Base-by-base conservation (phyloP, 2,329 filamentous ascomycete genomes). In the Colletotrichum sp. region DNA sequence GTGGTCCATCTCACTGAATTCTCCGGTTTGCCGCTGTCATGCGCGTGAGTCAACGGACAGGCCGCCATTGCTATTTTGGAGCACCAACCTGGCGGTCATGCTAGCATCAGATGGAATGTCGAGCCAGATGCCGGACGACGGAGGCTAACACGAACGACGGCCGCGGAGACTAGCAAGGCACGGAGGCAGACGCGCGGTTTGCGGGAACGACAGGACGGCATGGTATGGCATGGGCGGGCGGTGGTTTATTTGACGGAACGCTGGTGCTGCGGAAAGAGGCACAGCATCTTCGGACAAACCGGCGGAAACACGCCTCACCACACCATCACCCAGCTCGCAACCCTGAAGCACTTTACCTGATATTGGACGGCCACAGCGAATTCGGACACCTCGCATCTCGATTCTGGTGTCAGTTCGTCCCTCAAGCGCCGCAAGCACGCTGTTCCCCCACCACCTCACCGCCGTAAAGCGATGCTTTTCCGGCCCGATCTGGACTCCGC, bases 21-120 rank as follows among this genome's bases (percentile, higher is more conserved):
- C 64, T 48, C 57, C 70, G 58, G 61, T 63, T 72, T 63, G 18
- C 48, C 30, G 65, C 70, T 61, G 64, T 74, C 74, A 74, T 76
- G 70, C 65, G 74, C 74, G 38, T 60, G 74, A 74, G 74, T 74
- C 71, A 69, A 76, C 52, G 15, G 57, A 74, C 64, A n/a, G 34
- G 43, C 24, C 30, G 18, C 21, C n/a, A 55, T 30, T 68, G 18
- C 48, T 74, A 60, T 74, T 76, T 69, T 52, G 28, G 48, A 74
- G 65, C 34, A 38, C 26, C 18, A 63, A 48, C 34, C 34, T 21
- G 43, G 18, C 70, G 48, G 28, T 65, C 65, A 52, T 30, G 18
- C 57, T 30, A 60, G 58, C 34, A 65, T 76, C 70, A 61, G 74
- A 74, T 48, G 74, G 48, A 65, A 61, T 52, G 48, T 69, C 71